Evolutionary conservation across 768 basidiomycete species (phyloP).

Genomic region (Sarcodon aspratus): DNA sequence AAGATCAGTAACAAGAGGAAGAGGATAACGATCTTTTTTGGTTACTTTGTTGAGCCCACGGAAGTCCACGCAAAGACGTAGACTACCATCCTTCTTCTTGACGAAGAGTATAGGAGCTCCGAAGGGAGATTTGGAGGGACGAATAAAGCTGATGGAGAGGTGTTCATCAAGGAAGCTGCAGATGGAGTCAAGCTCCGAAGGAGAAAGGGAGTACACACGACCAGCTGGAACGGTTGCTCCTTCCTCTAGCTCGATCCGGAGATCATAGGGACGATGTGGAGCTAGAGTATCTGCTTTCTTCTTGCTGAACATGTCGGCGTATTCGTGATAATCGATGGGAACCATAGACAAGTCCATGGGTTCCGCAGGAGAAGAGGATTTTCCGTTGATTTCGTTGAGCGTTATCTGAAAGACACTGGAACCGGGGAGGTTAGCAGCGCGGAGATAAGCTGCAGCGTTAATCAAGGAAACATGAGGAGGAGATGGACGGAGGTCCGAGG

Average conservation of each 20-base stretch:
- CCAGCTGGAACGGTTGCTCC: conserved; percentile 14
- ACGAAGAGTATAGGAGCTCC: conserved; percentile 17
- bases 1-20: conserved; percentile 21
- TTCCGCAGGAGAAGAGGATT: background rate
- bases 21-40: conserved; percentile 20
- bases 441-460: conserved; percentile 2
- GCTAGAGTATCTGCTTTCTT: conserved; percentile 19
- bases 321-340: conserved; percentile 9
- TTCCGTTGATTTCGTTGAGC: background rate
- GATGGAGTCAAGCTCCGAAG: conserved; percentile 21
- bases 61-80: conserved; percentile 16
- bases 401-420: background rate
- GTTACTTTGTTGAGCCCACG: conserved; percentile 20
- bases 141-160: background rate
- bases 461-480: conserved; percentile 4
- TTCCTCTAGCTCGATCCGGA: conserved; percentile 21
- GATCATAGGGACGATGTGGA: conserved; percentile 22
- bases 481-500: background rate
- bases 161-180: conserved; percentile 16
- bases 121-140: conserved; percentile 1
- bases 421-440: background rate
- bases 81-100: conserved; percentile 12
- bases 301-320: conserved; percentile 9
- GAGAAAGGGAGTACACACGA: conserved; percentile 24
- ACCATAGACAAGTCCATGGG: conserved; percentile 1